A percentile compares a stretch with the other conserved stretches of the same genome.
These are phyloP conservation scores for Fusarium nygamai DNA, from an alignment of 2,329 filamentous ascomycete species.

Conservation along the genomic window DNA sequence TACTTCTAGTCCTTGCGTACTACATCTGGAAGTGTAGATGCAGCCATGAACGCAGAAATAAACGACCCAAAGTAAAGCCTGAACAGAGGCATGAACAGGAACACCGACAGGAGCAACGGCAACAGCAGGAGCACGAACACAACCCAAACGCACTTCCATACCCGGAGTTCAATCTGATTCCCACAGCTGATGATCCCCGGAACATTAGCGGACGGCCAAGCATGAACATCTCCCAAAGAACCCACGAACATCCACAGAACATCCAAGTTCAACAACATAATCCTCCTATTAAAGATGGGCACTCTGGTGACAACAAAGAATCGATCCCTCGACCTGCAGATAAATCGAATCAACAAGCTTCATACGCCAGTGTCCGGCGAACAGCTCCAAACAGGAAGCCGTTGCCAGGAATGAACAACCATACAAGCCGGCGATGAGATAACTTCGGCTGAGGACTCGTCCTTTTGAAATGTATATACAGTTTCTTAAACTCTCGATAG, in stretches of 20 bases:
- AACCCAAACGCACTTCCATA: fast-evolving
- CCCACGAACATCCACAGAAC: not conserved
- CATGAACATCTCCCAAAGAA: fast-evolving
- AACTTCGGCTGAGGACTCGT: not conserved
- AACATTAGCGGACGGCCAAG: fast-evolving
- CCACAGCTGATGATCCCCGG: fast-evolving
- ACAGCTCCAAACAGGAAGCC: not conserved
- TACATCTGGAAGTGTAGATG: not conserved
- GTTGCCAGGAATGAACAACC: not conserved
- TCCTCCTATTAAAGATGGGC: not conserved
- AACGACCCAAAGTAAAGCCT: not conserved
- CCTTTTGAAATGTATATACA: not conserved
- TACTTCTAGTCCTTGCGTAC: not conserved
- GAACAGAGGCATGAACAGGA: not conserved
- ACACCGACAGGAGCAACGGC: not conserved
- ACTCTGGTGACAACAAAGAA: not conserved
- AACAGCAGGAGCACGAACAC: not conserved
- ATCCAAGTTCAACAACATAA: fast-evolving
- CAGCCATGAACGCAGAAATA: fast-evolving
- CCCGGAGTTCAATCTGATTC: fast-evolving
- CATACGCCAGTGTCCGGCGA: not conserved
- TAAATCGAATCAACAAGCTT: not conserved
- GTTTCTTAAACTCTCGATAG: fast-evolving
- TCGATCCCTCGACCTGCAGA: not conserved
- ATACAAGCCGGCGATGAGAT: not conserved